Base-by-base conservation (phyloP, 495 filamentous ascomycete species). In the Daldinia caldariorum region DNA sequence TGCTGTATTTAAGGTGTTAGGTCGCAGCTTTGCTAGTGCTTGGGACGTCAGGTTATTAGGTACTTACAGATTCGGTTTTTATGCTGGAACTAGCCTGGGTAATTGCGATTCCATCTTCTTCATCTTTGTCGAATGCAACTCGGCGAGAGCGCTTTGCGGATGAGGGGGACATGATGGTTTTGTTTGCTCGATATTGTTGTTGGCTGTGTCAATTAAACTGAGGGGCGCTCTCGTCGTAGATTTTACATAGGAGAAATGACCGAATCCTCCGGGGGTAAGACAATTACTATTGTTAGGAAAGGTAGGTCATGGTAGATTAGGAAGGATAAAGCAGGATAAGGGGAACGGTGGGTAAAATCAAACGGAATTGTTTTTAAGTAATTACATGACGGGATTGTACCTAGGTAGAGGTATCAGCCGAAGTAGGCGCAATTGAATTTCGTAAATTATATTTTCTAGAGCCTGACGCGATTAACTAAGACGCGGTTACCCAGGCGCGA, bases 141-240 rank as follows among this genome's bases (percentile, higher is more conserved):
- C 54, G 72, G 16, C 85, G 83, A 26, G 76, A 69, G 61, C 88
- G 84, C 73, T 89, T 89, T 6, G 79, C 74, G 16, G 80, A 74
- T 81, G 84, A 82, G 10, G 72, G 70, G 49, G 73, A 60, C 66
- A 77, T 77, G 31, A 49, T 39, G 29, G 38, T n/a, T 58, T 53
- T 20, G 38, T 59, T 50, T 34, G 16, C 14, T 38, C 31, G 41
- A 34, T 3, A 29, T 34, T 35, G 29, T 34, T 35, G 29, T 45
- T 35, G 31, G 29, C 31, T 59, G 5, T 41, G 2, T 6, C 18
- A 22, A 47, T 18, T 20, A 18, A 47, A 47, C 20, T 47, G 43
- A 47, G 43, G 43, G 43, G 43, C 18, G 43, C 18, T 47, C 18
- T 47, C 43, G 43, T 47, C 43, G 18, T 47, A 22, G 43, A 47